A percentile compares a stretch with the other conserved stretches of the same genome.
Conservation (phyloP, 345 rosid species). For the Clarkia xantiana region DNA sequence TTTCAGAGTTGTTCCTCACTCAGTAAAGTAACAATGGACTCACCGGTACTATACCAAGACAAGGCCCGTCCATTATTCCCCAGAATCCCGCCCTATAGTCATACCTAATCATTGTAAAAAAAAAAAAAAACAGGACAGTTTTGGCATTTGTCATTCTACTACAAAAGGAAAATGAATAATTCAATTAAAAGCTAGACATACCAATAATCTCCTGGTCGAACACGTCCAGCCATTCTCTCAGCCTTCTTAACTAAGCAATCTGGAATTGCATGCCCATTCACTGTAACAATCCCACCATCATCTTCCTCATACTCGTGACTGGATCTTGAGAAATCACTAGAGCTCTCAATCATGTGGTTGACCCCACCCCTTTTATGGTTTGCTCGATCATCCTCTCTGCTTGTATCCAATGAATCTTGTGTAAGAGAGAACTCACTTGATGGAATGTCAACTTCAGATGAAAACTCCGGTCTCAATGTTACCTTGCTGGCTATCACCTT, state of each 20-base stretch:
- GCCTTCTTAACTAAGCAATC: conserved; percentile 60
- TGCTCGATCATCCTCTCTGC: conserved; percentile 34
- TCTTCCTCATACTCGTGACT: conserved; percentile 35
- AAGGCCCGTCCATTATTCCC: conserved; percentile 56
- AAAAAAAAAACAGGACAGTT: conserved; percentile 13
- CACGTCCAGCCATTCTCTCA: conserved; percentile 64
- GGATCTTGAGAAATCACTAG: conserved; percentile 58
- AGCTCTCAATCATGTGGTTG: conserved; percentile 53
- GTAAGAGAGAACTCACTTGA: conserved; percentile 32
- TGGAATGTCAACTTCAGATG: conserved; percentile 26
- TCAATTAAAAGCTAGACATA: conserved; percentile 8
- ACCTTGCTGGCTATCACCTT: conserved; percentile 23
- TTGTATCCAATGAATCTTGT: conserved; percentile 53
- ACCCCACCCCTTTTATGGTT: conserved; percentile 41
- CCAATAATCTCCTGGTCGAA: conserved; percentile 67
- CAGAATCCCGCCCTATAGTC: conserved; percentile 70
- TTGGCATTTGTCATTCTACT: no score
- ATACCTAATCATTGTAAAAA: conserved; percentile 55
- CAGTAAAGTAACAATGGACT: conserved; percentile 8
- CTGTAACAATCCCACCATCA: conserved; percentile 28
- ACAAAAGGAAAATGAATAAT: not conserved
- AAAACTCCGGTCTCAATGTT: conserved; percentile 49
- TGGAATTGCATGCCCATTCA: conserved; percentile 51
- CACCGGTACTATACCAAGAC: conserved; percentile 68
- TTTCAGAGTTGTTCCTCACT: not conserved